A percentile compares a stretch with the other conserved stretches of the same genome.
Conservation (phyloP, 176 grass and related monocot genomes). For the Rhipidocladum racemiflorum region DNA sequence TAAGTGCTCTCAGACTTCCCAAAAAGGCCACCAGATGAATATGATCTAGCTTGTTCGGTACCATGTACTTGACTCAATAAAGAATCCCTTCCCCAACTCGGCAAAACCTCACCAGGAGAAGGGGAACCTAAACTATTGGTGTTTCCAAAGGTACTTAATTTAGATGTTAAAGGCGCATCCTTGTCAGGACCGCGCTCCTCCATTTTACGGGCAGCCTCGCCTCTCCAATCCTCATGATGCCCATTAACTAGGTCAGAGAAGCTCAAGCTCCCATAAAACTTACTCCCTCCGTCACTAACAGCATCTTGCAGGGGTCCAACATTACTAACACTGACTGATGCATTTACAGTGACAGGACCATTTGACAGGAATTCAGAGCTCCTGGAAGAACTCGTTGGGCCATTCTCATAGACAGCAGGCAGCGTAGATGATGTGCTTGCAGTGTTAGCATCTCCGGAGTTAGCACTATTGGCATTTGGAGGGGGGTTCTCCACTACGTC, state of each 20-base stretch:
- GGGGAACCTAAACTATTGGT: slow-evolving; percentile 18
- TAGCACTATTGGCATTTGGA: slow-evolving; percentile 33
- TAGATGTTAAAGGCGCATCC: slow-evolving; percentile 27
- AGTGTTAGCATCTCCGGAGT: neutral
- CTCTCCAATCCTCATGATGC: slow-evolving; percentile 71
- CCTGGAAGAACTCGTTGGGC: slow-evolving; percentile 28
- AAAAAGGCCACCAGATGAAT: slow-evolving; percentile 25
- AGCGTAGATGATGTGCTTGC: slow-evolving; percentile 25
- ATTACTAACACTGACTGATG: slow-evolving; percentile 26
- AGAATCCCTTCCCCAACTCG: slow-evolving; percentile 44
- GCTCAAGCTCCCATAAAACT: slow-evolving; percentile 53
- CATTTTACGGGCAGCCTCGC: slow-evolving; percentile 24
- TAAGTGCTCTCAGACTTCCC: slow-evolving; percentile 42
- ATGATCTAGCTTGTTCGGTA: slow-evolving; percentile 30
- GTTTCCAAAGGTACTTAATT: slow-evolving; percentile 34
- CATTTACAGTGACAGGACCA: slow-evolving; percentile 18
- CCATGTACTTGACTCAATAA: slow-evolving; percentile 25
- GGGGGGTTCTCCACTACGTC: slow-evolving; percentile 34
- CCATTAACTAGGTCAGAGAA: slow-evolving; percentile 75
- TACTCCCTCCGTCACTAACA: slow-evolving; percentile 34
- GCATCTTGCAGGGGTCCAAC: slow-evolving; percentile 27
- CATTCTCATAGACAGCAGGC: slow-evolving; percentile 35
- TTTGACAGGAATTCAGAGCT: slow-evolving; percentile 18
- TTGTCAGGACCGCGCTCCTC: slow-evolving; percentile 34
- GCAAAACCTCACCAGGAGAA: slow-evolving; percentile 15